Percentiles rank a stretch among this genome's conserved stretches.
phyloP scores from a whole-genome alignment of 495 filamentous ascomycete species.

The Acidomyces sp. region DNA sequence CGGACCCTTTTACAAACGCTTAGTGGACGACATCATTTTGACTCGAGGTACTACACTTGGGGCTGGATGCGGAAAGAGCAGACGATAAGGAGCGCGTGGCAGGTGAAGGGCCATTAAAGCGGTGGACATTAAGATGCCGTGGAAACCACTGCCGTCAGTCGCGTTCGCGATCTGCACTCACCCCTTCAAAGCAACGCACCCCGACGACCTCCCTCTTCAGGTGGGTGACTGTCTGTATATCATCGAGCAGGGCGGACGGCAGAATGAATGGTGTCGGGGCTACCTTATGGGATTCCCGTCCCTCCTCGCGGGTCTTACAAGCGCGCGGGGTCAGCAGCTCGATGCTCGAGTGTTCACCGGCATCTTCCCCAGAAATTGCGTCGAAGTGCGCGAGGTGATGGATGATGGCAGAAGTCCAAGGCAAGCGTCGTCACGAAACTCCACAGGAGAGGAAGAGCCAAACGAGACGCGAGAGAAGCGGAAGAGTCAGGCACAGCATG shows the following conservation, averaged over 20 bases:
- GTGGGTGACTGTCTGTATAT: slow-evolving; percentile 97
- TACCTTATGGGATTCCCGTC: slow-evolving; percentile 92
- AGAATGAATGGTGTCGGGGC: slow-evolving; percentile 85
- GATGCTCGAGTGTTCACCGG: slow-evolving; percentile 93
- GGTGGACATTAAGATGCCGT: slow-evolving; percentile 89
- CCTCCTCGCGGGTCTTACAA: slow-evolving; percentile 81
- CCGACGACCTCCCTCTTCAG: slow-evolving; percentile 90
- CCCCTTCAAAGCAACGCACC: slow-evolving; percentile 73
- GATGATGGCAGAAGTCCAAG: slow-evolving; percentile 21
- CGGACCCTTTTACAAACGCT: no score
- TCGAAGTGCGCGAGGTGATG: slow-evolving; percentile 50
- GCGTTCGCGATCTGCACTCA: slow-evolving; percentile 92
- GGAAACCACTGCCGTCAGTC: slow-evolving; percentile 91
- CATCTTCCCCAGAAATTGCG: slow-evolving; percentile 87
- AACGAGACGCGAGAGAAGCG: slow-evolving; percentile 2
- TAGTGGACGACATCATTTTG: no score
- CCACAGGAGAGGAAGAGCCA: not conserved
- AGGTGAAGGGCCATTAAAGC: no score
- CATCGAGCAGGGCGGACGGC: slow-evolving; percentile 79
- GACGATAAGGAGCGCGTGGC: no score
- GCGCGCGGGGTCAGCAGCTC: slow-evolving; percentile 79
- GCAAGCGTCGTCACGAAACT: not conserved
- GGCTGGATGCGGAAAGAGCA: no score
- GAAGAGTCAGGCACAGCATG: slow-evolving; percentile 18
- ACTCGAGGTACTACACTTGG: no score